Evolutionary conservation across 257 asterid genomes (phyloP).

Genomic region (Perilla frutescens): DNA sequence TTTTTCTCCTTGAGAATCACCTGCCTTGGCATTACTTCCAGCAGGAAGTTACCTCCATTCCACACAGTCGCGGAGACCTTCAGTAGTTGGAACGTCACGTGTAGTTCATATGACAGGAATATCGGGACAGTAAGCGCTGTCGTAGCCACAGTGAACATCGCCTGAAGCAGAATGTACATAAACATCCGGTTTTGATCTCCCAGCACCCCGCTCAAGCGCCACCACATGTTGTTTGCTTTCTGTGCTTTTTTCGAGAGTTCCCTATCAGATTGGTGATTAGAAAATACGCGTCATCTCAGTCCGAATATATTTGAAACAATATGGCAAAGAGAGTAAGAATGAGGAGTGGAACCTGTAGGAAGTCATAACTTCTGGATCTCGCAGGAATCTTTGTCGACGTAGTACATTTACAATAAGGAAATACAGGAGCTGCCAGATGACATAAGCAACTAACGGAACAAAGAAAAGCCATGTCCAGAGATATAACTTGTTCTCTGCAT

Average conservation of each 20-base stretch:
- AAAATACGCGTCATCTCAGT: not conserved
- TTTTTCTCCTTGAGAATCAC: conserved; percentile 84
- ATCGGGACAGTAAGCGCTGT: conserved; percentile 93
- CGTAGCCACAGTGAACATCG: conserved; percentile 84
- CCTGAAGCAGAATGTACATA: conserved; percentile 90
- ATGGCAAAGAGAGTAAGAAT: not conserved
- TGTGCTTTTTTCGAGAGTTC: conserved; percentile 95
- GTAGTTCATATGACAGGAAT: conserved; percentile 77
- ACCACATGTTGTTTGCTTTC: conserved; percentile 93
- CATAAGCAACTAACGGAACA: conserved; percentile 85
- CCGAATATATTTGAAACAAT: too few species aligned
- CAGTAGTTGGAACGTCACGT: conserved; percentile 76
- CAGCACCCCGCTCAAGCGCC: conserved; percentile 94
- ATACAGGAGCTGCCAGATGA: conserved; percentile 89
- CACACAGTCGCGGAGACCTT: conserved; percentile 89
- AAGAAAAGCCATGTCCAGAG: conserved; percentile 97
- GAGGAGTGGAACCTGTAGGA: conserved; percentile 76
- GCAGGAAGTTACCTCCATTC: conserved; percentile 93
- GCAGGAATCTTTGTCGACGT: conserved; percentile 85
- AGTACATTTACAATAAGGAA: conserved; percentile 89
- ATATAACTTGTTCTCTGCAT: conserved; percentile 73
- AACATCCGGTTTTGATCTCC: conserved; percentile 93
- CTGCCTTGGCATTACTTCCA: conserved; percentile 98
- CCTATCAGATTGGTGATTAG: conserved; percentile 43
- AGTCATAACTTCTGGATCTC: conserved; percentile 98